phyloP scores from a whole-genome alignment of 306 rosid species.

The Castanea crenata region DNA sequence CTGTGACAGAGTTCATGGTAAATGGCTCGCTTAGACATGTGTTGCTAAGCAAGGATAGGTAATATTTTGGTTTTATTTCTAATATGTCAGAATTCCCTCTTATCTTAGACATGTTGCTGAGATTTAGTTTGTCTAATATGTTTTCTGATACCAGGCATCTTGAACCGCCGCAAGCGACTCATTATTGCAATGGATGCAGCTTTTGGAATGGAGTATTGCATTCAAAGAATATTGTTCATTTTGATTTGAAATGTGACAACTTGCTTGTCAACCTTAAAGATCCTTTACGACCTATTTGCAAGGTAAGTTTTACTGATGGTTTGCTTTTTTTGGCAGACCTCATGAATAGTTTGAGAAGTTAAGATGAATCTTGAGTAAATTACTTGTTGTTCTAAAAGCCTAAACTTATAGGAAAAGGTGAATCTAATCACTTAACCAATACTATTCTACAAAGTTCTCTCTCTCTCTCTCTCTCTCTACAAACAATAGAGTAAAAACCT shows the following conservation, averaged over 20 bases:
- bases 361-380: too few species aligned
- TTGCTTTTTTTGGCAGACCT: neutral
- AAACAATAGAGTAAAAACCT: neutral
- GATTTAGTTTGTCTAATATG: too few species aligned
- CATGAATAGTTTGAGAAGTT: neutral
- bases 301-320: slow-evolving; percentile 42
- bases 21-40: slow-evolving; percentile 86
- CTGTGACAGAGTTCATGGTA: slow-evolving; percentile 87
- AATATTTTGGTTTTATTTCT: slow-evolving; percentile 19
- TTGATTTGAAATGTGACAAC: slow-evolving; percentile 91
- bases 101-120: neutral
- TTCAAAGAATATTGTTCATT: slow-evolving; percentile 84
- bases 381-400: too few species aligned
- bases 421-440: too few species aligned
- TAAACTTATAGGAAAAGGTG: too few species aligned
- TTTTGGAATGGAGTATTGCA: slow-evolving; percentile 96
- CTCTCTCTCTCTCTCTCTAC: neutral
- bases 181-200: slow-evolving; percentile 97
- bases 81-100: slow-evolving; percentile 10
- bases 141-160: slow-evolving; percentile 50
- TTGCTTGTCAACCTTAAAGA: slow-evolving; percentile 87
- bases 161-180: slow-evolving; percentile 84
- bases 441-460: neutral
- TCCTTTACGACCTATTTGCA: slow-evolving; percentile 83
- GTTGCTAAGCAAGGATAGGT: slow-evolving; percentile 77